These are phyloP conservation scores for Crotalaria pallida DNA, from an alignment of 306 rosid genomes.

Conservation along the genomic window DNA sequence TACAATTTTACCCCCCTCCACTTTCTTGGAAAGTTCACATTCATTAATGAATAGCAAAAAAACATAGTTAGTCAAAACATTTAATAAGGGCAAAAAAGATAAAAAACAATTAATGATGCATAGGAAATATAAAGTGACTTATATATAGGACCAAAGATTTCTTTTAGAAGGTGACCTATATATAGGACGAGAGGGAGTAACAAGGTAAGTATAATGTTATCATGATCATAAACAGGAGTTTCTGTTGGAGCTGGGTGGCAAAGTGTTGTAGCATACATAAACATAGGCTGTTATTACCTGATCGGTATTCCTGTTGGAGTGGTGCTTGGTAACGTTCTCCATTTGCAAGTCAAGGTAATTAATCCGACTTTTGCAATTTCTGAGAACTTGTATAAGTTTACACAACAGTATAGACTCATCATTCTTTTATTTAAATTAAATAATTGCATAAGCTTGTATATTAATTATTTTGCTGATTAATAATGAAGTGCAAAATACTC, in stretches of 20 bases:
- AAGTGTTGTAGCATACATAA: constrained; percentile 49
- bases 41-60: too few relatives aligned
- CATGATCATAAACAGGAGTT: constrained; percentile 30
- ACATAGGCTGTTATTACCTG: constrained; percentile 48
- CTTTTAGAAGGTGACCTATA: not conserved
- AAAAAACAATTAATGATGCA: too few relatives aligned
- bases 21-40: too few relatives aligned
- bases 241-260: constrained; percentile 68
- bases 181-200: too few relatives aligned
- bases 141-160: too few relatives aligned
- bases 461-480: not conserved
- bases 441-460: not conserved
- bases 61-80: too few relatives aligned
- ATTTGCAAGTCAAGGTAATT: constrained; percentile 38
- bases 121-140: too few relatives aligned
- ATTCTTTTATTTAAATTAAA: not conserved
- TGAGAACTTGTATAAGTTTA: not conserved
- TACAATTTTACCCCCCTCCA: too few relatives aligned
- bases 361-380: not conserved
- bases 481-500: not conserved
- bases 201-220: not conserved
- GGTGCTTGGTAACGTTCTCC: constrained; percentile 30
- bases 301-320: constrained; percentile 52
- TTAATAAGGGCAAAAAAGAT: too few relatives aligned
- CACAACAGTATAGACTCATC: not conserved